Evolutionary conservation across 192 early-diverging fungal genomes (phyloP).

Genomic region (Coemansia sp.): DNA sequence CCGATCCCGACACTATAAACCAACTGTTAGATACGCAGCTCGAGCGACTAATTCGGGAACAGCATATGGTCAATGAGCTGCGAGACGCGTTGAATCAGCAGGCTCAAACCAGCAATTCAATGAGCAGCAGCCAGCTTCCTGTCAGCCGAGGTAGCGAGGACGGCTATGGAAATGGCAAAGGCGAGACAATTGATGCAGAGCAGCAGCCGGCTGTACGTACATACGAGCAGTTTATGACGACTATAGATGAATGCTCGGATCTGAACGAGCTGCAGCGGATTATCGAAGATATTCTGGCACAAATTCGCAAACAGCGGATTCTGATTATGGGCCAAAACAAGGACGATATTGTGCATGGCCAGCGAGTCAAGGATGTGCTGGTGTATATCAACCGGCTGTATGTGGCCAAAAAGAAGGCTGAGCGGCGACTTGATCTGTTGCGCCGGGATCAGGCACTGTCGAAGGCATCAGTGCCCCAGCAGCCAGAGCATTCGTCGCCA

Average conservation of each 20-base stretch:
- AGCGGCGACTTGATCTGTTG: constrained; percentile 64
- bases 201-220: constrained; percentile 25
- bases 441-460: constrained; percentile 31
- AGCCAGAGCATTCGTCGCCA: not conserved
- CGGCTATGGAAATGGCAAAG: too few relatives aligned
- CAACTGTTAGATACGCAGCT: constrained; percentile 67
- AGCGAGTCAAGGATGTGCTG: constrained; percentile 67
- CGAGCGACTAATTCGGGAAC: constrained; percentile 48
- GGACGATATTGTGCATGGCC: constrained; percentile 78
- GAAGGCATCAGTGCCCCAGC: not conserved
- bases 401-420: constrained; percentile 69
- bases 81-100: constrained; percentile 67
- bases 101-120: constrained; percentile 16
- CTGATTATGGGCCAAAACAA: constrained; percentile 59
- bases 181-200: constrained; percentile 2
- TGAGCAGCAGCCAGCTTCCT: not conserved
- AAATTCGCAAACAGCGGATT: constrained; percentile 67
- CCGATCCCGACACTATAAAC: constrained; percentile 89
- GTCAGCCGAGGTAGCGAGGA: too few relatives aligned
- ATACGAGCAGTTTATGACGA: constrained; percentile 74
- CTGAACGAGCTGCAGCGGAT: constrained; percentile 61
- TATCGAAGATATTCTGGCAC: constrained; percentile 67
- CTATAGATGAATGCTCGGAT: constrained; percentile 67
- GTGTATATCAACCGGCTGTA: constrained; percentile 74
- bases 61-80: constrained; percentile 69